Conservation (phyloP, 768 basidiomycete genomes). For the Russula lepida region DNA sequence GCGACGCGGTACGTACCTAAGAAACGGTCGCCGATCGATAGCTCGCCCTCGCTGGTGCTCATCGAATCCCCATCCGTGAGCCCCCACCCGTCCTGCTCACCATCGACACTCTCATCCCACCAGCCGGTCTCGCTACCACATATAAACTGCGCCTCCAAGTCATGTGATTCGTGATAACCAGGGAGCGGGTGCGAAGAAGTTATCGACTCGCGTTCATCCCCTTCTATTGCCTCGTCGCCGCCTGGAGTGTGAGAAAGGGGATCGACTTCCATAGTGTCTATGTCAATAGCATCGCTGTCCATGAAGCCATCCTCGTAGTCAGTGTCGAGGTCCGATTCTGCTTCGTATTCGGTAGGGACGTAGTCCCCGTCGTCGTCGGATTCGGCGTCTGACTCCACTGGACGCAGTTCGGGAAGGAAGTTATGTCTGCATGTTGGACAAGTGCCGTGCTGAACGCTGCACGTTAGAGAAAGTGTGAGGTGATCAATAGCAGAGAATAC, state of each 20-base stretch:
- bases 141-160: constrained; percentile 20
- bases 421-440: constrained; percentile 59
- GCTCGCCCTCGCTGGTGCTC: constrained; percentile 20
- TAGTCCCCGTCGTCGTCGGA: constrained; percentile 64
- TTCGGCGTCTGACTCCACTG: constrained; percentile 50
- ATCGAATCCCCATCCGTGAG: constrained; percentile 21
- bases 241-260: background rate
- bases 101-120: constrained; percentile 15
- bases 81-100: constrained; percentile 13
- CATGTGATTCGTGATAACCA: background rate
- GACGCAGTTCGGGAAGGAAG: constrained; percentile 47
- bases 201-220: constrained; percentile 32
- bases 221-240: constrained; percentile 31
- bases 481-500: constrained; percentile 20
- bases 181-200: background rate
- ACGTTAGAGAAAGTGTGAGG: background rate
- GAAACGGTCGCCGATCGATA: constrained; percentile 10
- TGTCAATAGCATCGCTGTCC: constrained; percentile 21
- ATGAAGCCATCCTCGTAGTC: constrained; percentile 25
- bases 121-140: constrained; percentile 1
- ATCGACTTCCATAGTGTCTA: constrained; percentile 23
- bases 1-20: background rate
- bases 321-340: constrained; percentile 25
- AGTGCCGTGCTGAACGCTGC: constrained; percentile 48
- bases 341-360: constrained; percentile 46